A percentile compares a stretch with the other conserved stretches of the same genome.
phyloP scores from a whole-genome alignment of 257 asterid genomes.

The Gardenia jasminoides region DNA sequence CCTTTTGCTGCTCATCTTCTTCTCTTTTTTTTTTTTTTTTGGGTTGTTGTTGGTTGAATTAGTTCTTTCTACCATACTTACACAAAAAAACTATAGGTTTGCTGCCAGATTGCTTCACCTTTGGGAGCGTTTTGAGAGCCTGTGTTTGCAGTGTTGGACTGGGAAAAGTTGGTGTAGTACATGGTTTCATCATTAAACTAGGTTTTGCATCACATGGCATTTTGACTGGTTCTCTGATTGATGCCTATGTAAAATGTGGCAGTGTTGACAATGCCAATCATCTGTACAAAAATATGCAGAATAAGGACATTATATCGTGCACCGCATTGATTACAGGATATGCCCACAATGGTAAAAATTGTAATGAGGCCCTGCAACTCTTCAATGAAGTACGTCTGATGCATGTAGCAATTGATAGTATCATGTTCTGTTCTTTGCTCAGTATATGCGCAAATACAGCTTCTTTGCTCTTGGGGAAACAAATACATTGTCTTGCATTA shows the following conservation, averaged over 20 bases:
- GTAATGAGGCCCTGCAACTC: slow-evolving; percentile 20
- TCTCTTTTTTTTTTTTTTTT: neutral
- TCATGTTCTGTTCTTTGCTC: slow-evolving; percentile 8
- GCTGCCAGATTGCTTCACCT: slow-evolving; percentile 54
- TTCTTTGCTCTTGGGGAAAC: slow-evolving; percentile 9
- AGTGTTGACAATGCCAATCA: slow-evolving; percentile 35
- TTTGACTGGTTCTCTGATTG: slow-evolving; percentile 39
- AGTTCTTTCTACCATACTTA: neutral
- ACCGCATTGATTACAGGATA: slow-evolving; percentile 57
- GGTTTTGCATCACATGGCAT: slow-evolving; percentile 38
- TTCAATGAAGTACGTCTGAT: slow-evolving; percentile 6
- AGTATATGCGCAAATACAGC: slow-evolving; percentile 5
- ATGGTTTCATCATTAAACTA: slow-evolving; percentile 37
- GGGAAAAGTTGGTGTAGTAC: slow-evolving; percentile 32
- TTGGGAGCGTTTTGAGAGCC: slow-evolving; percentile 52
- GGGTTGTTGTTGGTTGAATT: neutral
- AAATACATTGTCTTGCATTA: slow-evolving; percentile 7
- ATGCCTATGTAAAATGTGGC: slow-evolving; percentile 54
- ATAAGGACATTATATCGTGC: slow-evolving; percentile 49
- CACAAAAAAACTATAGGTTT: slow-evolving; percentile 25
- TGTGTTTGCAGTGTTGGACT: slow-evolving; percentile 27
- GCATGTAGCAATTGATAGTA: neutral
- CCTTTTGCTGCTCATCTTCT: neutral
- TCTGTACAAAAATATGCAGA: slow-evolving; percentile 37
- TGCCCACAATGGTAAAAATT: slow-evolving; percentile 36